phyloP scores from a whole-genome alignment of 2,329 filamentous ascomycete genomes.

The Ceratocystis alfenasii region DNA sequence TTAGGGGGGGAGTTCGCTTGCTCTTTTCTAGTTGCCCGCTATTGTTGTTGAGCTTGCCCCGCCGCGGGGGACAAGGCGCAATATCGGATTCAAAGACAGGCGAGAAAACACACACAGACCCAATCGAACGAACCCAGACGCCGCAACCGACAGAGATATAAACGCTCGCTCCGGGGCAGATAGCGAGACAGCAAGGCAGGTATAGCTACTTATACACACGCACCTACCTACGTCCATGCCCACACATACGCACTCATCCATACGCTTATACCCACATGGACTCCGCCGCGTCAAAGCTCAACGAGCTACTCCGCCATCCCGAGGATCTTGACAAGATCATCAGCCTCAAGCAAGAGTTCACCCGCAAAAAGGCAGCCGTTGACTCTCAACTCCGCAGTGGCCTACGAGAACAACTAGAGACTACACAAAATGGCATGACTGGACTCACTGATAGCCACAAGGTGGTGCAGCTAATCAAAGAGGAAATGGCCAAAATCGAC shows the following conservation, averaged over 20 bases:
- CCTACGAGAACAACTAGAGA: slow-evolving; percentile 82
- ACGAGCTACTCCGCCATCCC: slow-evolving; percentile 85
- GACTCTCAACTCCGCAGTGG: slow-evolving; percentile 83
- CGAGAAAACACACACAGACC: not conserved
- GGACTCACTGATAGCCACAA: slow-evolving; percentile 82
- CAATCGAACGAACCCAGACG: not conserved
- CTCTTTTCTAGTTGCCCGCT: too few relatives aligned
- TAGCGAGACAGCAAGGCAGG: not conserved
- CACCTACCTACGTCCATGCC: not conserved
- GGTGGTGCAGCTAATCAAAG: slow-evolving; percentile 83
- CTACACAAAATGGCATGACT: slow-evolving; percentile 85
- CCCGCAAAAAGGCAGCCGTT: slow-evolving; percentile 82
- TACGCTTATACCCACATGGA: slow-evolving; percentile 39
- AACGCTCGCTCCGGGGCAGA: too few relatives aligned
- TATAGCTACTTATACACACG: not conserved
- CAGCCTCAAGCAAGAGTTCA: slow-evolving; percentile 80
- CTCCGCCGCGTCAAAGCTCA: slow-evolving; percentile 64
- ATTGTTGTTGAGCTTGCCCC: too few relatives aligned
- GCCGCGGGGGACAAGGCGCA: not conserved
- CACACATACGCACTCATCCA: not conserved
- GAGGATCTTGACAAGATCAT: slow-evolving; percentile 96
- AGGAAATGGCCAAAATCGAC: slow-evolving; percentile 98
- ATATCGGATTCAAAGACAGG: not conserved
- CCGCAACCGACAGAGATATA: too few relatives aligned
- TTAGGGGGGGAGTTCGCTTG: too few relatives aligned